Evolutionary conservation across 2,329 filamentous ascomycete species (phyloP).

Genomic region (Pseudocercospora cruenta): DNA sequence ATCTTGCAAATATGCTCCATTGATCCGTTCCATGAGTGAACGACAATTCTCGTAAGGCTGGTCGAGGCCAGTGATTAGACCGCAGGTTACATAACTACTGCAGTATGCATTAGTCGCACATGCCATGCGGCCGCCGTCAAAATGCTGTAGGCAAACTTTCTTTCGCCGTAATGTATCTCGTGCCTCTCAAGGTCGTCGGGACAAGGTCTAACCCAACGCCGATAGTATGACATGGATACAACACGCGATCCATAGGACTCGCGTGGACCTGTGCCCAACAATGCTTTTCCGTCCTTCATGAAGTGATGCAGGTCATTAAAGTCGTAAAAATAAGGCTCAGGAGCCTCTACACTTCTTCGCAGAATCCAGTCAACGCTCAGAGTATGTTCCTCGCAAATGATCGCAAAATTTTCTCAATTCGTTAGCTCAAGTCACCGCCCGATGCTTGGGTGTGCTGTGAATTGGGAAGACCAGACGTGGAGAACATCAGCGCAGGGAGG

Average conservation of each 20-base stretch:
- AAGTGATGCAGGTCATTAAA: slow-evolving; percentile 9
- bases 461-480: slow-evolving; percentile 28
- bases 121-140: slow-evolving; percentile 5
- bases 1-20: background rate
- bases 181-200: background rate
- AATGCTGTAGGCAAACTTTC: slow-evolving; percentile 4
- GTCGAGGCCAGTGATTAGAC: slow-evolving; percentile 5
- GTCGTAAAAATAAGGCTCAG: background rate
- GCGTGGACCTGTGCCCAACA: background rate
- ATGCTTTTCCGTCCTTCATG: slow-evolving; percentile 7
- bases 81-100: background rate
- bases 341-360: background rate
- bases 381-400: background rate
- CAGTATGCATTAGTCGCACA: slow-evolving; percentile 7
- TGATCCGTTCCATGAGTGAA: background rate
- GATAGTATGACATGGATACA: background rate
- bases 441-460: slow-evolving; percentile 10
- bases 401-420: background rate
- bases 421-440: slow-evolving; percentile 14
- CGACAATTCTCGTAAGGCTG: background rate
- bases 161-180: background rate
- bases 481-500: slow-evolving; percentile 34
- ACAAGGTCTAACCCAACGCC: slow-evolving; percentile 1
- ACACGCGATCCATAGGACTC: background rate
- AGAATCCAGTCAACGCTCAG: background rate